Conservation (phyloP, 2,329 filamentous ascomycete genomes). For the Apiospora hydei region DNA sequence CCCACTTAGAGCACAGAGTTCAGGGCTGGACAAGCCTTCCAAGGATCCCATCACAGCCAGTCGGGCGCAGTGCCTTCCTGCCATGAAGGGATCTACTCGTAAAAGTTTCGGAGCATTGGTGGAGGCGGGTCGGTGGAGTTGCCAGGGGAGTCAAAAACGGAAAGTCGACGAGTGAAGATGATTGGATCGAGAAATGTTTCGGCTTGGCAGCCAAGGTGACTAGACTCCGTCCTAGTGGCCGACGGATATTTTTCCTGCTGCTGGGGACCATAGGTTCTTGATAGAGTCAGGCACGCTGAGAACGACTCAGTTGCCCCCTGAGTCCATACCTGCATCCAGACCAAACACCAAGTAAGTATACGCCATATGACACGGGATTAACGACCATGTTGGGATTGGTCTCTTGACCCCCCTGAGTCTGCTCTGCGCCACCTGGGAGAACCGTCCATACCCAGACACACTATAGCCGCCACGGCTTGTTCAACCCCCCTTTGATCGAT, state of each 20-base stretch:
- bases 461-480: conserved; percentile 11
- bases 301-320: conserved; percentile 2
- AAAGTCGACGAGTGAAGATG: neutral
- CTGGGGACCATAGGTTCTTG: conserved; percentile 11
- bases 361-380: neutral
- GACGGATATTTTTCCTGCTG: neutral
- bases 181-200: conserved; percentile 39
- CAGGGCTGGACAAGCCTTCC: conserved; percentile 9
- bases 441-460: neutral
- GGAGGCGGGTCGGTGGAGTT: conserved; percentile 11
- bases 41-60: conserved; percentile 37
- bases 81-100: conserved; percentile 34
- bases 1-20: conserved; percentile 12
- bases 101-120: conserved; percentile 11
- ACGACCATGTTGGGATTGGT: neutral
- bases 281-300: neutral
- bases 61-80: conserved; percentile 43
- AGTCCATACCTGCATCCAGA: neutral
- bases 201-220: conserved; percentile 37
- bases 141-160: conserved; percentile 10
- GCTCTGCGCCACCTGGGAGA: conserved; percentile 3
- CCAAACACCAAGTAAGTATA: neutral
- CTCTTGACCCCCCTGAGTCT: neutral
- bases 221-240: neutral
- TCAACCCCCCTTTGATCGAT: neutral